phyloP scores from a whole-genome alignment of 2,329 filamentous ascomycete species.

The Macrophomina phaseolina region DNA sequence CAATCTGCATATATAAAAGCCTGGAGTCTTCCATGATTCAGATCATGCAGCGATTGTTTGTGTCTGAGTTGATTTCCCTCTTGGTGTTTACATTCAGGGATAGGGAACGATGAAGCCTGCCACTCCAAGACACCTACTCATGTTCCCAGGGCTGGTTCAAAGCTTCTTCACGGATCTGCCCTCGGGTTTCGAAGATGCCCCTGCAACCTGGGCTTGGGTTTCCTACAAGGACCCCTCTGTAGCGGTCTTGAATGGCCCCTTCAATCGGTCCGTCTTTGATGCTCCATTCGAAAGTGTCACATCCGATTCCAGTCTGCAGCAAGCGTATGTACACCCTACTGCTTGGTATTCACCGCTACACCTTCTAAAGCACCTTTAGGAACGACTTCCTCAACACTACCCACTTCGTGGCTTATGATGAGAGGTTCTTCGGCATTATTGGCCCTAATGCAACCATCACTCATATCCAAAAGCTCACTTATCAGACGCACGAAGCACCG shows the following conservation, averaged over 20 bases:
- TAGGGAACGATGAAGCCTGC: background rate
- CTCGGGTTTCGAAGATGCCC: background rate
- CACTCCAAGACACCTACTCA: background rate
- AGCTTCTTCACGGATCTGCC: constrained; percentile 24
- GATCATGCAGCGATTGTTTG: background rate
- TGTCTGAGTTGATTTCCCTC: background rate
- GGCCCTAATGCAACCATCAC: constrained; percentile 29
- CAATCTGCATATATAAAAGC: background rate
- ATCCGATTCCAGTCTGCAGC: constrained; percentile 13
- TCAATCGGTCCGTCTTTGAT: constrained; percentile 29
- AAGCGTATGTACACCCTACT: constrained; percentile 12
- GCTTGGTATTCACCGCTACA: background rate
- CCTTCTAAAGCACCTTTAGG: background rate
- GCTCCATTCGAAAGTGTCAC: constrained; percentile 26
- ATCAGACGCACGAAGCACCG: constrained; percentile 31
- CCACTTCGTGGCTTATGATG: constrained; percentile 32
- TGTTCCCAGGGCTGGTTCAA: background rate
- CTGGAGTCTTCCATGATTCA: background rate
- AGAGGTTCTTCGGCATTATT: constrained; percentile 31
- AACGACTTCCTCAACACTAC: constrained; percentile 29
- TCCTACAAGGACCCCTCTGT: constrained; percentile 28
- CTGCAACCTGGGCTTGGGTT: constrained; percentile 29
- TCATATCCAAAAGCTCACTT: constrained; percentile 28
- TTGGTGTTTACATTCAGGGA: background rate
- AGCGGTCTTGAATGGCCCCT: constrained; percentile 22